These are phyloP conservation scores for Mrakia gelida DNA, from an alignment of 768 basidiomycete genomes.

Conservation along the genomic window DNA sequence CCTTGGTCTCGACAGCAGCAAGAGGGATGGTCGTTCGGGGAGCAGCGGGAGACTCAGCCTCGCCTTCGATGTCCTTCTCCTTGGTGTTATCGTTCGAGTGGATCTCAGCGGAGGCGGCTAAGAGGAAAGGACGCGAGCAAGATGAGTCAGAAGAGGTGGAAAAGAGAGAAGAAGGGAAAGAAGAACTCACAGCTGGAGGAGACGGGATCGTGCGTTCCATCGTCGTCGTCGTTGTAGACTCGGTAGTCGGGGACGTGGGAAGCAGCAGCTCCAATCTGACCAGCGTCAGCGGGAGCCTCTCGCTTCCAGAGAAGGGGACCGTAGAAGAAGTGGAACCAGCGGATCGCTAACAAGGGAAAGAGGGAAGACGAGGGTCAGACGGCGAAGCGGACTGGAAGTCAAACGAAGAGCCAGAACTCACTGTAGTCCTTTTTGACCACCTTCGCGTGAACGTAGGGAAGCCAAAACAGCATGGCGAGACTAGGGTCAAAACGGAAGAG, in stretches of 20 bases:
- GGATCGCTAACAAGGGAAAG: constrained; percentile 36
- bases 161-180: neutral
- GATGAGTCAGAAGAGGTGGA: neutral
- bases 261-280: constrained; percentile 28
- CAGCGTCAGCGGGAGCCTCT: constrained; percentile 43
- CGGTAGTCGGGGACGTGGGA: constrained; percentile 45
- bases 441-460: constrained; percentile 47
- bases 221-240: constrained; percentile 27
- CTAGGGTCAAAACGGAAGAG: neutral
- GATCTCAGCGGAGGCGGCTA: neutral
- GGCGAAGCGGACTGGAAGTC: neutral
- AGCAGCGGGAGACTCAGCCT: neutral
- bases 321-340: constrained; percentile 48
- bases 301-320: constrained; percentile 48
- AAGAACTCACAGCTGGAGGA: neutral
- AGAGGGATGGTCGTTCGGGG: constrained; percentile 16
- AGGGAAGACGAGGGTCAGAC: neutral
- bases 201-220: neutral
- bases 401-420: neutral
- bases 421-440: constrained; percentile 49
- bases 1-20: constrained; percentile 14
- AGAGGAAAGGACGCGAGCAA: neutral
- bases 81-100: neutral
- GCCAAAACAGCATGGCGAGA: constrained; percentile 47
- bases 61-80: constrained; percentile 15